These are phyloP conservation scores for Fusarium heterosporum DNA, from an alignment of 2,329 filamentous ascomycete species.

Conservation along the genomic window DNA sequence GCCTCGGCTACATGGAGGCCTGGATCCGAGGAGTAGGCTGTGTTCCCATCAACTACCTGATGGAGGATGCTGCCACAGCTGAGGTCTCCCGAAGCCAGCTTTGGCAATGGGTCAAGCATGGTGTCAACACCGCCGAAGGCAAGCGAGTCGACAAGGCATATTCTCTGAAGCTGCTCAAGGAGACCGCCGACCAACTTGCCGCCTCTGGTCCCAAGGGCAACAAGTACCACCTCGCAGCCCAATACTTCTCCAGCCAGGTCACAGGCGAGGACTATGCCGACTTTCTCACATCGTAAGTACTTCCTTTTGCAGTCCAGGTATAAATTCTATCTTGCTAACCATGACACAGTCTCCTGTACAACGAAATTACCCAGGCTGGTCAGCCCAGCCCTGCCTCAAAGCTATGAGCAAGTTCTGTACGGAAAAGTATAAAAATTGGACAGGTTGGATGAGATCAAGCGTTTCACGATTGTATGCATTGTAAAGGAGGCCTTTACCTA, in stretches of 20 bases:
- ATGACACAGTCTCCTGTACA: slow-evolving; percentile 77
- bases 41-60: slow-evolving; percentile 96
- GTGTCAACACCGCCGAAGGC: slow-evolving; percentile 82
- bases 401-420: slow-evolving; percentile 57
- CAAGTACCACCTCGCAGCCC: slow-evolving; percentile 89
- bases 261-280: slow-evolving; percentile 98
- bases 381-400: slow-evolving; percentile 71
- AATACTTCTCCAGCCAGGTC: slow-evolving; percentile 93
- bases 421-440: slow-evolving; percentile 16
- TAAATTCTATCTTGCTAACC: slow-evolving; percentile 6
- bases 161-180: slow-evolving; percentile 84
- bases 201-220: slow-evolving; percentile 85
- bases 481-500: slow-evolving; percentile 8
- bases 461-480: slow-evolving; percentile 36
- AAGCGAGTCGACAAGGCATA: slow-evolving; percentile 95
- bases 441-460: slow-evolving; percentile 22
- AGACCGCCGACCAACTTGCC: slow-evolving; percentile 82
- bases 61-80: slow-evolving; percentile 98
- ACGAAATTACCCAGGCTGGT: slow-evolving; percentile 84
- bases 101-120: slow-evolving; percentile 91
- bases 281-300: slow-evolving; percentile 84
- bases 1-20: slow-evolving; percentile 97
- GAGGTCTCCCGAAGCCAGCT: slow-evolving; percentile 95
- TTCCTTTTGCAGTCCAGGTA: background rate
- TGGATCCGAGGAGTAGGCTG: slow-evolving; percentile 96